Evolutionary conservation across 129 eudicot genomes (phyloP), one percentile per base, ranked within the genome.

Genomic region (Calendula officinalis): DNA sequence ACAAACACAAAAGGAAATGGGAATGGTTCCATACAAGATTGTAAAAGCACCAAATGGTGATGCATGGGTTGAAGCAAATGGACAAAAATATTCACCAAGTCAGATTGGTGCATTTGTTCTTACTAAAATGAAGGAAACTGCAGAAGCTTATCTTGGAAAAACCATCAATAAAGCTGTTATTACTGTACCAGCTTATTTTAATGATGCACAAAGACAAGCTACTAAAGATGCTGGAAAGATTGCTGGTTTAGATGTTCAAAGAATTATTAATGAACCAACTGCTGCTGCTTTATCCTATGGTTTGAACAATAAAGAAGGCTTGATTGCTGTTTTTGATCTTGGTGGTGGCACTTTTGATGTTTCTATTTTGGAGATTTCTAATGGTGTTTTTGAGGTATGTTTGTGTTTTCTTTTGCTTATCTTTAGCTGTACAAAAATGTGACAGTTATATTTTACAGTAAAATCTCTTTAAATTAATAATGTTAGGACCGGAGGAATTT

Each of bases 201-300:
- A 89, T 37, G 97, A 89, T 74, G 30, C 30, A 22, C 30, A 22
- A 22, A 22, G 30, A 22, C 30, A 22, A 22, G 30, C 30, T 22
- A 22, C 97, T 0, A 89, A 89, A 54, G 97, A 89, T 85, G 97
- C 97, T 37, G 97, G 97, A 0, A 66, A 84, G 51, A 89, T 89
- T 49, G 88, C 97, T 40, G 97, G 94, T 8, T 86, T 89, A 41
- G 97, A 89, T 74, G 97, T 89, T 33, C 90, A 85, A 67, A 85
- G 97, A 46, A 89, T 89, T 33, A 89, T 89, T 10, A 89, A 89
- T 55, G 97, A 89, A 66, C 97, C 97, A 6, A 89, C 97, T 7
- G 97, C 97, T 54, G 97, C 97, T 56, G 97, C 97, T 3, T 86
- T 89, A 37, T 89, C 97, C 0, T 89, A 89, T 72, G 97, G 97